Evolutionary conservation across 257 asterid genomes (phyloP).

Genomic region (Ilex aquifolium): DNA sequence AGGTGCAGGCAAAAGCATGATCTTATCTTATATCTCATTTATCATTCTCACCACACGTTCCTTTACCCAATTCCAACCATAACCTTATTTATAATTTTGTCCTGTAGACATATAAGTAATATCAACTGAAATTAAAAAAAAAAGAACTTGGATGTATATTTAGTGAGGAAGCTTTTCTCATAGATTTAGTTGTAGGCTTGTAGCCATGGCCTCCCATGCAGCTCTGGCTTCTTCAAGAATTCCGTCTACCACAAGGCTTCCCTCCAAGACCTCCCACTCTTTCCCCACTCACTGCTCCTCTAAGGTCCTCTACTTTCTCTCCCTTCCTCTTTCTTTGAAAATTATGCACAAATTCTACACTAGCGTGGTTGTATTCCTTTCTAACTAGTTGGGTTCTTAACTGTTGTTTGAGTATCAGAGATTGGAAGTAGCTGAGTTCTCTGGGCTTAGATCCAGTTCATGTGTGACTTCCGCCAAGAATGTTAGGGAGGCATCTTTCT

Average conservation of each 20-base stretch:
- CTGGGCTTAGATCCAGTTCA: no score
- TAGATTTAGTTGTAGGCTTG: slow-evolving; percentile 35
- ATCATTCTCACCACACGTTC: slow-evolving; percentile 30
- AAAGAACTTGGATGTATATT: slow-evolving; percentile 13
- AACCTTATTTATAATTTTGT: slow-evolving; percentile 12
- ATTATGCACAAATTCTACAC: no score
- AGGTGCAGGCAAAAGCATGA: slow-evolving; percentile 26
- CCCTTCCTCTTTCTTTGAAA: no score
- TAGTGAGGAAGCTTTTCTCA: background rate
- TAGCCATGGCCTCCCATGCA: slow-evolving; percentile 83
- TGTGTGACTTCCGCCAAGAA: slow-evolving; percentile 47
- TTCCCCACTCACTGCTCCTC: slow-evolving; percentile 62
- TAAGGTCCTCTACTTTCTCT: slow-evolving; percentile 31
- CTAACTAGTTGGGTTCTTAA: no score
- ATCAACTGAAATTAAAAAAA: background rate
- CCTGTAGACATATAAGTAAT: background rate
- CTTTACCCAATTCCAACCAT: slow-evolving; percentile 36
- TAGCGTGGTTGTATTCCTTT: no score
- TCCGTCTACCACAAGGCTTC: slow-evolving; percentile 56
- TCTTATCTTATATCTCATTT: slow-evolving; percentile 57
- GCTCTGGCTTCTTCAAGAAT: slow-evolving; percentile 88
- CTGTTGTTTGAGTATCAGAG: no score
- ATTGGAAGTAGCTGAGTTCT: no score
- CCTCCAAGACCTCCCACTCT: slow-evolving; percentile 42
- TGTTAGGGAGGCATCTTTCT: slow-evolving; percentile 52